Evolutionary conservation across 1,139 yeast species (phyloP), one percentile per base, ranked within the genome.

Genomic region (Geotrichum phurueaensis): DNA sequence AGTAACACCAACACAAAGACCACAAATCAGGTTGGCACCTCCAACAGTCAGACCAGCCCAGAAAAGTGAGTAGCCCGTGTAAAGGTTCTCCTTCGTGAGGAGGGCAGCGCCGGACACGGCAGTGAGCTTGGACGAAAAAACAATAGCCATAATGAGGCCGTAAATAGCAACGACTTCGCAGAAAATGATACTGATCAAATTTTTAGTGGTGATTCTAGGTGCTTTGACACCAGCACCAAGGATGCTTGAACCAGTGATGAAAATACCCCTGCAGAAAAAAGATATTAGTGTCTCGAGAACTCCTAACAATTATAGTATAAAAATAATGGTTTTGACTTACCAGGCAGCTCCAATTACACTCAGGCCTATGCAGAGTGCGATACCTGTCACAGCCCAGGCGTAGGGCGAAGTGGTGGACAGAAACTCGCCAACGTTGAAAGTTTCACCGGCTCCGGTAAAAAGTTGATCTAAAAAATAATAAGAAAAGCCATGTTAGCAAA

Each of bases 1-100:
- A 25, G 99, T 94, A 64, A 95, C 82, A 65, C 99, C 99, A 57
- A 95, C 99, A 12, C 97, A 94, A 64, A 95, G 81, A 76, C 99
- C 99, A 81, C 99, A 95, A 64, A 94, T 87, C 72, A 95, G 82
- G 75, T 95, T 95, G 69, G 96, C 85, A 43, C 89, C 74, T 53
- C 99, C 99, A 54, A 95, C 99, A 7, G 99, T 94, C 60, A 92
- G 72, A 23, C 99, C 99, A 31, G 97, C 99, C 99, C 99, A 95
- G 76, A 95, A 95, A 66, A 95, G 81, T 7, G 98, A 84, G 73
- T 84, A 94, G 10, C 80, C 98, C 12, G 99, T 95, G 77, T 89
- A 95, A 71, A 92, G 77, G 76, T 95, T 94, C 65, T 87, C 89
- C 70, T 85, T 85, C n/a, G 96, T 84, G 71, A 78, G 85, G 62